Evolutionary conservation across 352 stramenopile species (phyloP), one percentile per base, ranked within the genome.

Genomic region (Elongisporangium prolatum): DNA sequence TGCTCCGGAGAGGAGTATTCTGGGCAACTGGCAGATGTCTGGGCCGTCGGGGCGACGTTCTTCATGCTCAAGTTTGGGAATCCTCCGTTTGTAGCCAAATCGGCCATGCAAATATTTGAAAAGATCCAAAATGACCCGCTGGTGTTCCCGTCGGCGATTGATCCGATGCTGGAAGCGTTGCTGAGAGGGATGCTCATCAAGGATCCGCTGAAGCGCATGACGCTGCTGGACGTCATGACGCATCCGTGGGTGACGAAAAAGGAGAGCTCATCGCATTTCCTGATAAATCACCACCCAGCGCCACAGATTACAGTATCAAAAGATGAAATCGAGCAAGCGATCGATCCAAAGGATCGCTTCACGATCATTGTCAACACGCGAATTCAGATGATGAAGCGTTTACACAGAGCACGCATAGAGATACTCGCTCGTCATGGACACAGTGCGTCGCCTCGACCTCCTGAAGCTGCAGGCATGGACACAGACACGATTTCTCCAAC

Each of bases 1-100:
- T 97, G 89, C 61, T 86, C 80, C 0, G 84, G 74, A 0, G 77
- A 87, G n/a, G 84, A 89, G 21, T 87, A 90, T 59, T 91, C 80
- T 0, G 93, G 90, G 5, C 86, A 95, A 37, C 61, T 96, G 7
- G 93, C 89, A 0, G 93, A 98, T 63, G 82, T 98, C 28, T 98
- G 91, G 89, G 90, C 93, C 0, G 74, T 97, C 1, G 91, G 93
- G 16, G 88, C 82, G 1, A 95, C 84, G 10, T 63, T 94, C n/a
- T 96, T 90, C 71, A 96, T 96, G 82, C 71, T 91, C 21, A 90
- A 89, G 56, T 96, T 91, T 54, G 93, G 91, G 0, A 78, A 84
- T 34, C 88, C 89, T 13, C 91, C 93, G 13, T 98, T 98, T 62
- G 53, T 97, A 11, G 88, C 88, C 1, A 93, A 95, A 48, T 96